Conservation (phyloP, 73 alveolate genomes). For the Paramecium sexaurelia region DNA sequence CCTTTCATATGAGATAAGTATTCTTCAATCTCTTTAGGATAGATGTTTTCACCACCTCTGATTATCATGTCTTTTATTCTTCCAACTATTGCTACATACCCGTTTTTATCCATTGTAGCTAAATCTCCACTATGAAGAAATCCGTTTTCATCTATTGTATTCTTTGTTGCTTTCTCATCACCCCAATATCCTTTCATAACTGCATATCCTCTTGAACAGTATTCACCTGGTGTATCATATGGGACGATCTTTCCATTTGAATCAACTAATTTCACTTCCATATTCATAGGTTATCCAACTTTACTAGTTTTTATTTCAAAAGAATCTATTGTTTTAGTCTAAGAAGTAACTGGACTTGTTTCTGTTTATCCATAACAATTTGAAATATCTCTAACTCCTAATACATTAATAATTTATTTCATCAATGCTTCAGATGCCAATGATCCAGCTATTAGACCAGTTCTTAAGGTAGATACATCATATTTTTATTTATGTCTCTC, state of each 20-base stretch:
- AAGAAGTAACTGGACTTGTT: slow-evolving; percentile 48
- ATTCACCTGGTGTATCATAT: slow-evolving; percentile 73
- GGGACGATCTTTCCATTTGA: slow-evolving; percentile 62
- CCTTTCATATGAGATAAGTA: slow-evolving; percentile 71
- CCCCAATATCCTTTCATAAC: slow-evolving; percentile 87
- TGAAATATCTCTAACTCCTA: slow-evolving; percentile 45
- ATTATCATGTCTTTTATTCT: slow-evolving; percentile 88
- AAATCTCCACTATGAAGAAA: slow-evolving; percentile 84
- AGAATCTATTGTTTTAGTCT: slow-evolving; percentile 46
- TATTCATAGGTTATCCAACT: slow-evolving; percentile 74
- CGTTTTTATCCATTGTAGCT: slow-evolving; percentile 81
- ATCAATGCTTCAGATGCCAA: slow-evolving; percentile 73
- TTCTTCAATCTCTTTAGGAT: slow-evolving; percentile 87
- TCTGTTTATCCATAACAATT: slow-evolving; percentile 65
- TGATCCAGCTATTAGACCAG: slow-evolving; percentile 86
- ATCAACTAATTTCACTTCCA: slow-evolving; percentile 71
- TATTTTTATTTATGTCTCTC: not conserved
- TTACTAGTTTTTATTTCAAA: slow-evolving; percentile 61
- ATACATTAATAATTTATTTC: slow-evolving; percentile 9
- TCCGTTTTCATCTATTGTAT: slow-evolving; percentile 72
- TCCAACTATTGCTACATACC: slow-evolving; percentile 82
- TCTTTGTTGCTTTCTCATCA: slow-evolving; percentile 76
- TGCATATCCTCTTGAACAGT: slow-evolving; percentile 79
- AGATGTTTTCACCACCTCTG: slow-evolving; percentile 92
- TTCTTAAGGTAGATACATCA: slow-evolving; percentile 66